These are phyloP conservation scores for Rhodocollybia butyracea DNA, from an alignment of 768 basidiomycete genomes.

Conservation along the genomic window DNA sequence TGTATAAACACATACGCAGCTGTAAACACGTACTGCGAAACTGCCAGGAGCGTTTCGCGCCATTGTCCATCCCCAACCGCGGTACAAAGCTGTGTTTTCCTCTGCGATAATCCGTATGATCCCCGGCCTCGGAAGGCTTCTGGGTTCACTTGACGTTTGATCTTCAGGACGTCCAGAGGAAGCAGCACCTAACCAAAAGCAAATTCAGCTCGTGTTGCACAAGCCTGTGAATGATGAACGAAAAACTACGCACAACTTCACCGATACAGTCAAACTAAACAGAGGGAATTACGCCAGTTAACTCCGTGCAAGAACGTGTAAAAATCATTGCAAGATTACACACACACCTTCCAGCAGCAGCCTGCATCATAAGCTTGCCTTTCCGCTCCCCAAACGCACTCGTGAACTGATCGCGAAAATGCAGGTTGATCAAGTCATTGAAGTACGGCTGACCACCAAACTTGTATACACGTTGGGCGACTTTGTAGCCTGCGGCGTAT, in stretches of 20 bases:
- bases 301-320: background rate
- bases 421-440: conserved; percentile 81
- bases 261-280: conserved; percentile 78
- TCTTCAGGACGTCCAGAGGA: conserved; percentile 95
- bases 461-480: conserved; percentile 92
- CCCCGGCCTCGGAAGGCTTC: conserved; percentile 95
- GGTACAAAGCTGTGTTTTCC: conserved; percentile 89
- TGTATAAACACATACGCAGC: background rate
- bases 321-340: background rate
- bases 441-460: conserved; percentile 99
- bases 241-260: conserved; percentile 72
- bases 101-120: conserved; percentile 87
- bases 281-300: conserved; percentile 8
- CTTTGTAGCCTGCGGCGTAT: conserved; percentile 97
- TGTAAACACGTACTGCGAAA: conserved; percentile 70
- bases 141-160: conserved; percentile 97
- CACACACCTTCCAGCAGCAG: conserved; percentile 84
- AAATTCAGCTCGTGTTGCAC: background rate
- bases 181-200: conserved; percentile 67
- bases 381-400: conserved; percentile 89
- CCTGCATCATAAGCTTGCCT: conserved; percentile 95
- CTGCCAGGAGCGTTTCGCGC: conserved; percentile 95
- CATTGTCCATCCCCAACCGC: conserved; percentile 99
- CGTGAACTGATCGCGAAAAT: conserved; percentile 81
- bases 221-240: background rate